Percentiles rank a stretch among this genome's conserved stretches.
Evolutionary conservation across 805 yeast species (phyloP).

Genomic region (Grigorovia yakushimaensis): DNA sequence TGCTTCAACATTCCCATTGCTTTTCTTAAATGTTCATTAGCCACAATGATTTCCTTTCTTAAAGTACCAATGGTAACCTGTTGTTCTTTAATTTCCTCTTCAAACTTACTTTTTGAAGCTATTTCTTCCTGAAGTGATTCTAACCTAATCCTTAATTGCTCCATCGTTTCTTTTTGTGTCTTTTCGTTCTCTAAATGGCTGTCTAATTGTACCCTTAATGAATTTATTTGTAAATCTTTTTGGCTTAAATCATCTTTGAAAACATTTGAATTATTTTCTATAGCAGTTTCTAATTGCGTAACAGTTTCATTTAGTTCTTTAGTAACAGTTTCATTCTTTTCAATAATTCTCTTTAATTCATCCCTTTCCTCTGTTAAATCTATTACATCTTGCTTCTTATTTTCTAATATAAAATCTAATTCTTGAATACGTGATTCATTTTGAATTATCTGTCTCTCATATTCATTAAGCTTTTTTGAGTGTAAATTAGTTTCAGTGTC

Average conservation of each 20-base stretch:
- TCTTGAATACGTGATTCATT: conserved; percentile 29
- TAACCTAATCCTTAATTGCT: conserved; percentile 19
- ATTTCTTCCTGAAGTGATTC: conserved; percentile 14
- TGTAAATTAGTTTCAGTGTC: conserved; percentile 32
- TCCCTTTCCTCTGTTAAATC: conserved; percentile 30
- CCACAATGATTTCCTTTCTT: conserved; percentile 85
- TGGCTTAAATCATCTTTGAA: conserved; percentile 17
- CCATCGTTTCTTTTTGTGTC: conserved; percentile 9
- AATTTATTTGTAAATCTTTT: conserved; percentile 18
- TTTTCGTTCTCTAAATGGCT: conserved; percentile 12
- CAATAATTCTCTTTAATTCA: conserved; percentile 27
- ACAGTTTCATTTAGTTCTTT: conserved; percentile 27
- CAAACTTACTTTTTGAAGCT: conserved; percentile 31
- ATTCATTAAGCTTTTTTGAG: conserved; percentile 24
- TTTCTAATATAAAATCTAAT: conserved; percentile 30
- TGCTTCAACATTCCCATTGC: conserved; percentile 77
- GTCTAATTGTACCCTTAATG: conserved; percentile 22
- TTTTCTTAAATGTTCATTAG: conserved; percentile 92
- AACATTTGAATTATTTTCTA: conserved; percentile 3
- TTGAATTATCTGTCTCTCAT: conserved; percentile 12
- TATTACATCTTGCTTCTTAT: conserved; percentile 25
- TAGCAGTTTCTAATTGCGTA: conserved; percentile 21
- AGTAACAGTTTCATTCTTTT: conserved; percentile 9
- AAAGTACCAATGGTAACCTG: conserved; percentile 78
- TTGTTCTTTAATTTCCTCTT: conserved; percentile 54